These are phyloP conservation scores for Aspergillus clavatus DNA, from an alignment of 2,329 filamentous ascomycete species.

Conservation along the genomic window DNA sequence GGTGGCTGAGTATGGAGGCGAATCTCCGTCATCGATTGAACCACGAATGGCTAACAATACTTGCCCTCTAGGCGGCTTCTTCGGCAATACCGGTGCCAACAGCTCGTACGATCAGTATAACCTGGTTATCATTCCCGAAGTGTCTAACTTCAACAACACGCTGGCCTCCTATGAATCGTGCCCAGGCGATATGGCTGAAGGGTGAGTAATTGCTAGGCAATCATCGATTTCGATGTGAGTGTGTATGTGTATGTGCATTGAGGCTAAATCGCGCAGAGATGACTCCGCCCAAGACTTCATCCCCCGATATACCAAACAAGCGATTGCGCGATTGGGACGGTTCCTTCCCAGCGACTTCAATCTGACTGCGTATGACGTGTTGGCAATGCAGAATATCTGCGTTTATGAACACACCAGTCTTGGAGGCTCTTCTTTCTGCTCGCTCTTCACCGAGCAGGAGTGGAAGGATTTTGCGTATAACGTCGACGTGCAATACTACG, in stretches of 20 bases:
- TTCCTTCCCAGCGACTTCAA: constrained; percentile 52
- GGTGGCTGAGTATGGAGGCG: constrained; percentile 42
- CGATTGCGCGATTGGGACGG: neutral
- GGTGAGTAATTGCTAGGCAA: constrained; percentile 8
- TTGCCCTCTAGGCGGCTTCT: constrained; percentile 26
- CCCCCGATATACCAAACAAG: neutral
- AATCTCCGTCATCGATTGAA: constrained; percentile 32
- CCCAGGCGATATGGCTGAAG: constrained; percentile 32
- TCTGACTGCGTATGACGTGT: constrained; percentile 61
- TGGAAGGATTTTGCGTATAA: constrained; percentile 70
- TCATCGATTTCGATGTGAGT: too few species aligned
- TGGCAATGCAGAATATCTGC: constrained; percentile 66
- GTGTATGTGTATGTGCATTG: neutral
- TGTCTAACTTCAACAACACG: constrained; percentile 50
- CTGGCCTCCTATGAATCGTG: constrained; percentile 51
- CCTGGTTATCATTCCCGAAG: constrained; percentile 50
- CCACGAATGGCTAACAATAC: constrained; percentile 32
- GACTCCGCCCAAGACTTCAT: neutral
- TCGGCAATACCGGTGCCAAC: constrained; percentile 23
- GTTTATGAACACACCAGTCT: constrained; percentile 74
- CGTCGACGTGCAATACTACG: constrained; percentile 62
- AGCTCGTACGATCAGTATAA: constrained; percentile 31
- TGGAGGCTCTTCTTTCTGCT: constrained; percentile 69
- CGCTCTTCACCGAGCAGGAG: constrained; percentile 69
- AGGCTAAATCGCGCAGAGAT: neutral